Evolutionary conservation across 2,329 filamentous ascomycete species (phyloP), one percentile per base, ranked within the genome.

Genomic region (Hypoxylon sp.): DNA sequence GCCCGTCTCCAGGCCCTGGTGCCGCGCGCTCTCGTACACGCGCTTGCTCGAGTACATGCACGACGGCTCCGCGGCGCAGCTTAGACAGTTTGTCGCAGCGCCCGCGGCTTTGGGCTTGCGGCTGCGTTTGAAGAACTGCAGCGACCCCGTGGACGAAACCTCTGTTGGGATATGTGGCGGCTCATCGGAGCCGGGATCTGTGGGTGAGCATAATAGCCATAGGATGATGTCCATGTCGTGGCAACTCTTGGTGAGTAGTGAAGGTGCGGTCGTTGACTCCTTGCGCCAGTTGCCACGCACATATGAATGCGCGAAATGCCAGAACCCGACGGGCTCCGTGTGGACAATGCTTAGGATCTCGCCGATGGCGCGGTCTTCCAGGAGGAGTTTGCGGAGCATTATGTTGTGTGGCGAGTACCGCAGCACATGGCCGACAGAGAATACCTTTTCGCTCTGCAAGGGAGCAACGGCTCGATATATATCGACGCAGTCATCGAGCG

Each of bases 221-320:
- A 97, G 77, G 3, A 97, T 74, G 49, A 97, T 84, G 67, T 99
- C 94, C 38, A 99, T 89, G 63, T 99, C 94, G 65, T 99, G 94
- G 63, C 94, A 97, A 51, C 90, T 95, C 73, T 97, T 99, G 2
- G 93, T 96, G 20, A 99, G 79, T 1, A 99, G 78, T 1, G 89
- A 93, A 5, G 87, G 93, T 16, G 82, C 92, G n/a, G 81, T 86
- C 4, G 76, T 87, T 0, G 84, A 87, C 60, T 90, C 85, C 57
- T 89, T 90, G 4, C 93, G 84, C 94, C 94, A 97, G 72, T 97
- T 97, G 11, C 94, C 94, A 34, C 90, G 83, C 25, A 97, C 93
- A 63, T 93, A 96, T 30, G 87, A 91, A 69, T 96, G 92, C 0
- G 88, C 80, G 68, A 95, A 97, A 69, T 97, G 94, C 90, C 91